Evolutionary conservation across 208 protist species (phyloP), one percentile per base, ranked within the genome.

Genomic region (Kentomonas sorsogonicus): DNA sequence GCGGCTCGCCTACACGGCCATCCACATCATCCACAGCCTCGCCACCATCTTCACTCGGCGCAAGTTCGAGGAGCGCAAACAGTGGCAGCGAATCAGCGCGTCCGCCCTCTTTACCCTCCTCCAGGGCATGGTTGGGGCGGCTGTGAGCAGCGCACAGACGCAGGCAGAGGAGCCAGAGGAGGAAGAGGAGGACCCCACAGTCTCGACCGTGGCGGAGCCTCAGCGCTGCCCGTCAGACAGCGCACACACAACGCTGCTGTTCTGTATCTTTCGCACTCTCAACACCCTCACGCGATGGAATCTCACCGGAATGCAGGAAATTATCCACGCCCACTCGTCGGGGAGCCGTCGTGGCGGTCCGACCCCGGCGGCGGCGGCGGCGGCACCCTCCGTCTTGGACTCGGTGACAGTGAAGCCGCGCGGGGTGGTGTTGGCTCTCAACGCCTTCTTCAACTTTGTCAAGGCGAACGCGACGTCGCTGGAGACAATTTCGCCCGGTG

Each of bases 231-330:
- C n/a, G n/a, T n/a, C n/a, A n/a, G n/a, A n/a, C n/a, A 47, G 64
- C 60, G 66, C 61, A 25, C 74, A 74, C 5, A 67, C 78, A 18
- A 71, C 69, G 4, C 68, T 93, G 22, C 50, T 93, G 13, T 93
- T 88, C 58, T 73, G 72, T 54, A 57, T 76, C 16, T 83, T 93
- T 38, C 76, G 79, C 38, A 65, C 70, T 10, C 64, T 93, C 34
- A 90, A 90, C 65, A 82, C 65, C 16, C 71, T 93, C 22, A 77
- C 86, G n/a, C 69, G 86, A 20, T 90, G 80, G 79, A 60, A 80
- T n/a, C 66, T 93, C 16, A 64, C 68, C 25, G 62, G 59, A 23
- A 70, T 90, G 44, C 86, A 93, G 53, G 74, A 76, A 33, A 41
- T 93, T 26, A 56, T 90, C 48, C 80, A 79, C 45, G 86, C 85